These are phyloP conservation scores for Trichoderma pleuroti DNA, from an alignment of 2,329 filamentous ascomycete species.

Conservation along the genomic window DNA sequence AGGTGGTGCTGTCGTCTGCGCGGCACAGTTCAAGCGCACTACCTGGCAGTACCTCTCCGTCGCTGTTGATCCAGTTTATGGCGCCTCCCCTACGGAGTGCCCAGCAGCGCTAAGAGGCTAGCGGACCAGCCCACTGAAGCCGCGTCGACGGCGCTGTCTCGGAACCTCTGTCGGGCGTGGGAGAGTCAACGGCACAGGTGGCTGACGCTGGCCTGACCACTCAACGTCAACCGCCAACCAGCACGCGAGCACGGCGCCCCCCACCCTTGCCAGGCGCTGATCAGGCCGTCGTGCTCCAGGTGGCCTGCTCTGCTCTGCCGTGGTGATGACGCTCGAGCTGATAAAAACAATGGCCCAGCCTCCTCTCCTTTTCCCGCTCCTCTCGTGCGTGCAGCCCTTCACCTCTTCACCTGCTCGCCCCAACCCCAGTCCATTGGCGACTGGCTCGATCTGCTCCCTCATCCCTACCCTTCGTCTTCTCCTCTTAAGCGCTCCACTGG, in stretches of 20 bases:
- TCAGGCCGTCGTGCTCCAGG: constrained; percentile 1
- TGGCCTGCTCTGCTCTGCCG: neutral
- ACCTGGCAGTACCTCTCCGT: neutral
- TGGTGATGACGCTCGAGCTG: constrained; percentile 5
- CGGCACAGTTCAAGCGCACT: neutral
- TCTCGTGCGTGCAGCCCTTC: neutral
- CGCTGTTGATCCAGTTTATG: neutral
- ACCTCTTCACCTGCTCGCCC: neutral
- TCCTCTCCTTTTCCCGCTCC: neutral
- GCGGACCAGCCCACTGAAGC: constrained; percentile 7
- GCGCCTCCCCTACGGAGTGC: neutral
- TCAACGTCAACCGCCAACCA: constrained; percentile 14
- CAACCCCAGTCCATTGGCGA: constrained; percentile 11
- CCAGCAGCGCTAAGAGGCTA: neutral
- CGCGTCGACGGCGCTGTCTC: constrained; percentile 4
- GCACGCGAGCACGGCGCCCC: constrained; percentile 19
- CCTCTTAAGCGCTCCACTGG: constrained; percentile 7
- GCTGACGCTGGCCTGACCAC: constrained; percentile 16
- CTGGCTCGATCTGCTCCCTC: neutral
- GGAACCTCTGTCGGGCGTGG: neutral
- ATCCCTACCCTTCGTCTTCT: neutral
- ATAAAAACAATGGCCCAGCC: constrained; percentile 8
- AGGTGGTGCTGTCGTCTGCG: neutral
- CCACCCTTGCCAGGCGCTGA: neutral
- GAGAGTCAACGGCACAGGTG: neutral